Percentiles rank a stretch among this genome's conserved stretches.
phyloP scores from a whole-genome alignment of 306 rosid genomes.

The Trifolium dubium region DNA sequence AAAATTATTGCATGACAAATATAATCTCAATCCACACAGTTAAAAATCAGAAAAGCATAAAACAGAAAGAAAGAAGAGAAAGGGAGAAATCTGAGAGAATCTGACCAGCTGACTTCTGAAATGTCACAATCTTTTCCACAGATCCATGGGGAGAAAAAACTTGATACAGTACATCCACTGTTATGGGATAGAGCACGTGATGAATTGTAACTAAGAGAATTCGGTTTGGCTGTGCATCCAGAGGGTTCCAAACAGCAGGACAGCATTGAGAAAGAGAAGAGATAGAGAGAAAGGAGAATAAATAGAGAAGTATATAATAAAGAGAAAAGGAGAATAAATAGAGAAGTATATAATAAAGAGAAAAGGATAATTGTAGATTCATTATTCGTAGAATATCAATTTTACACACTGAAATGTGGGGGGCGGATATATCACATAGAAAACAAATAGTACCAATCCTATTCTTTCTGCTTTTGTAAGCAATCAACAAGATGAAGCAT shows the following conservation, averaged over 20 bases:
- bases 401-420: slow-evolving; percentile 38
- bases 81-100: slow-evolving; percentile 76
- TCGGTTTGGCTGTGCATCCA: slow-evolving; percentile 97
- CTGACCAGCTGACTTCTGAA: slow-evolving; percentile 99
- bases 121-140: slow-evolving; percentile 99
- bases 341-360: slow-evolving; percentile 61
- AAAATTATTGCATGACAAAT: slow-evolving; percentile 30
- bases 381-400: slow-evolving; percentile 6
- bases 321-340: slow-evolving; percentile 54
- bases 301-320: slow-evolving; percentile 56
- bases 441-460: background rate
- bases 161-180: slow-evolving; percentile 99
- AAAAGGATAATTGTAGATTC: slow-evolving; percentile 39
- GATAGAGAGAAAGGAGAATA: slow-evolving; percentile 66
- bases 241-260: slow-evolving; percentile 71
- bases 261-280: slow-evolving; percentile 85
- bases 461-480: slow-evolving; percentile 20
- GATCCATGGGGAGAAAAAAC: slow-evolving; percentile 97
- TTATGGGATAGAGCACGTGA: slow-evolving; percentile 98
- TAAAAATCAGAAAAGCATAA: slow-evolving; percentile 31
- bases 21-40: slow-evolving; percentile 29
- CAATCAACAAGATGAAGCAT: slow-evolving; percentile 31
- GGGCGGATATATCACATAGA: slow-evolving; percentile 3
- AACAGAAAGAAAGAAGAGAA: slow-evolving; percentile 53
- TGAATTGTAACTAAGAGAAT: slow-evolving; percentile 98